Evolutionary conservation across 108 stramenopile genomes (phyloP).

Genomic region (Skeletonema tropicum): DNA sequence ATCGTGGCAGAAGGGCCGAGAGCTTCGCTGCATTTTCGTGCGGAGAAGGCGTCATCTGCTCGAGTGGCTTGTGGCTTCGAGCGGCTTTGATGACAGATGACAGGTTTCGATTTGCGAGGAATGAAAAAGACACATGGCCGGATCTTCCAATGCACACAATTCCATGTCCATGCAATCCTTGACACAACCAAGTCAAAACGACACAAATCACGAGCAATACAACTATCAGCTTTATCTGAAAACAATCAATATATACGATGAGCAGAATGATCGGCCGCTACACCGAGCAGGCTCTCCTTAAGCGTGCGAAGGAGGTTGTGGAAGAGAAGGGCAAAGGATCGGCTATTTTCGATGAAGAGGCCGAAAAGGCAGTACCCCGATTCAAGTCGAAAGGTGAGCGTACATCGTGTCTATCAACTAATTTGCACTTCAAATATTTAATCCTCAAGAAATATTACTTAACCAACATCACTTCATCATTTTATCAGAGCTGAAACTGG

Average conservation of each 20-base stretch:
- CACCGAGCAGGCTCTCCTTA: constrained; percentile 63
- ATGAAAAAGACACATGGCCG: too few relatives aligned
- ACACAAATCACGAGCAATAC: too few relatives aligned
- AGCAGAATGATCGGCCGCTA: constrained; percentile 55
- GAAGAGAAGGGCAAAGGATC: constrained; percentile 62
- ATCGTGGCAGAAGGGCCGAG: too few relatives aligned
- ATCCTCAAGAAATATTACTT: neutral
- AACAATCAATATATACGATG: neutral
- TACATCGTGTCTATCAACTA: neutral
- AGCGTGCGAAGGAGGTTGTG: constrained; percentile 62
- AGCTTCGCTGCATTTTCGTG: too few relatives aligned
- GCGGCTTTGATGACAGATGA: too few relatives aligned
- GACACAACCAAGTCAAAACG: too few relatives aligned
- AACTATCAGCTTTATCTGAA: neutral
- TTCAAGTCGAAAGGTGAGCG: constrained; percentile 62
- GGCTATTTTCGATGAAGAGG: constrained; percentile 58
- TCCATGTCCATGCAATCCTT: too few relatives aligned
- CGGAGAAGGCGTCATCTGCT: too few relatives aligned
- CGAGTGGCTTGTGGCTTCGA: too few relatives aligned
- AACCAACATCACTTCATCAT: neutral
- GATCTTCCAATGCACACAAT: too few relatives aligned
- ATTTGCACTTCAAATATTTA: neutral
- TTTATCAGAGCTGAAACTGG: constrained; percentile 65
- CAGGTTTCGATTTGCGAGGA: too few relatives aligned
- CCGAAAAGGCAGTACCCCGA: constrained; percentile 67